Base-by-base conservation (phyloP, 768 basidiomycete genomes). In the Tricholoma matsutake region DNA sequence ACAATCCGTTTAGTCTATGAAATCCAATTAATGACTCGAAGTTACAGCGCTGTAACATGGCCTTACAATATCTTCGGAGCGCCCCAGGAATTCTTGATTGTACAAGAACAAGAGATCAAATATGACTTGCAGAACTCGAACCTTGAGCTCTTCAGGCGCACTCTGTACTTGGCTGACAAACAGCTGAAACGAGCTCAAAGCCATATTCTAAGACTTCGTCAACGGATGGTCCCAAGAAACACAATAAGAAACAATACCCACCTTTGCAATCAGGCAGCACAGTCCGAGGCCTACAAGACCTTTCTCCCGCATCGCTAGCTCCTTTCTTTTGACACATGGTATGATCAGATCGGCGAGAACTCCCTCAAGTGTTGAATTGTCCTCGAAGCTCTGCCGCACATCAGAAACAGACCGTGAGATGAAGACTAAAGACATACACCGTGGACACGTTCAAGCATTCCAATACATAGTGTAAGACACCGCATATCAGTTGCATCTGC, bases 21-120 rank as follows among this genome's bases (percentile, higher is more conserved):
- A 45, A 45, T 22, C 4, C 1, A 28, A 25, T 47, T n/a, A 37
- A 34, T 53, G 18, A 45, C 4, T 25, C 47, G 8, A 53, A 3
- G 31, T 18, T 52, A 8, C 16, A n/a, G 16, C 51, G 3, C 2
- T 18, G 31, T 7, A 52, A 16, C 7, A n/a, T 3, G 53, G 22
- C 68, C 80, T 62, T 41, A 81, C 81, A 22, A 78, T 75, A 35
- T 80, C 80, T 69, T 70, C 79, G 37, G 65, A 77, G 16, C 79
- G 76, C 25, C 81, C 81, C 62, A 91, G 79, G 71, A 94, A 91
- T 59, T 89, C 88, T 51, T 83, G 80, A 61, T 95, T 94, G 65
- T 98, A 92, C 57, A 96, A 86, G 81, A 97, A 87, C 65, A 98
- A 73, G 57, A 97, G 76, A 71, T 98, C 96, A 68, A 98, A 94